Conservation (phyloP, 139 green algal genomes). For the Cymbomonas tetramitiformis region DNA sequence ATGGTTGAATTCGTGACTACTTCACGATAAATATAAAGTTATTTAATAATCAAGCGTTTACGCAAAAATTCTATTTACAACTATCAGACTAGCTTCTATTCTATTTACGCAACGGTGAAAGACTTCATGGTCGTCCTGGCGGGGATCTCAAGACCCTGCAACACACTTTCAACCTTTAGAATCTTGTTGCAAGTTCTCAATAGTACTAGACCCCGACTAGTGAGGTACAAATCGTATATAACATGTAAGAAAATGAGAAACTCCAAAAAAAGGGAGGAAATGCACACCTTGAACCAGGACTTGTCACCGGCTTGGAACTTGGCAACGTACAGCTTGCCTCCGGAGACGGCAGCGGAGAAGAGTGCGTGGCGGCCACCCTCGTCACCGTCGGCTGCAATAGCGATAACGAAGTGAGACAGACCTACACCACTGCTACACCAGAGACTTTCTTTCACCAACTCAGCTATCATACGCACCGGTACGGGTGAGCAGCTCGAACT, state of each 20-base stretch:
- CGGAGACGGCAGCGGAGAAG: slow-evolving; percentile 65
- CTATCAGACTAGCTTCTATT: too few species aligned
- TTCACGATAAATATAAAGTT: too few species aligned
- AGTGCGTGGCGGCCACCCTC: slow-evolving; percentile 93
- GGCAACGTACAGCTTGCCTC: slow-evolving; percentile 70
- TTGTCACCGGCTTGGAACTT: slow-evolving; percentile 84
- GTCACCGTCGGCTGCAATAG: slow-evolving; percentile 87
- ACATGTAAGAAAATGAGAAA: too few species aligned
- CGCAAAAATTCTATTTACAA: too few species aligned
- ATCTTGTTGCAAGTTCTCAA: too few species aligned
- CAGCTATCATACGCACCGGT: too few species aligned
- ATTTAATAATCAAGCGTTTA: too few species aligned
- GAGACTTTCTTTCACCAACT: neutral
- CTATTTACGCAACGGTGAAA: slow-evolving; percentile 70
- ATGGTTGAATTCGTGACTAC: too few species aligned
- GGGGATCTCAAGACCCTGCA: slow-evolving; percentile 56
- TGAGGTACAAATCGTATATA: too few species aligned
- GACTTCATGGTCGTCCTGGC: slow-evolving; percentile 40
- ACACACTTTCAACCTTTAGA: too few species aligned
- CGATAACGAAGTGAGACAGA: neutral
- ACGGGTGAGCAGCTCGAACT: slow-evolving; percentile 58
- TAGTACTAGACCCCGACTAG: too few species aligned
- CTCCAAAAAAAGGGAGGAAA: too few species aligned
- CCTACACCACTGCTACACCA: neutral
- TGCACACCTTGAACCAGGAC: slow-evolving; percentile 92